Base-by-base conservation (phyloP, 306 rosid species). In the Quercus engelmannii region DNA sequence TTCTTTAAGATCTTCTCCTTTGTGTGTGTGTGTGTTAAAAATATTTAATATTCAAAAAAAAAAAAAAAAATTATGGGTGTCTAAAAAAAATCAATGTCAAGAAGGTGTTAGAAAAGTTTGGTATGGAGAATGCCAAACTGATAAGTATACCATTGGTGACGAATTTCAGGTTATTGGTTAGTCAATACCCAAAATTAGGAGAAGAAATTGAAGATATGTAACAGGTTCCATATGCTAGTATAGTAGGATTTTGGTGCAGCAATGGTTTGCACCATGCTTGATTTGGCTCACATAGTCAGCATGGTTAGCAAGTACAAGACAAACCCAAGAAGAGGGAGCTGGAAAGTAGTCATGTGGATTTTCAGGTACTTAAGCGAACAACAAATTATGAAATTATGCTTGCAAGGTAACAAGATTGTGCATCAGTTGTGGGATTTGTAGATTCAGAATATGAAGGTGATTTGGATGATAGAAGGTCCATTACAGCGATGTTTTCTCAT, bases 1-100 rank as follows among this genome's bases (percentile, higher is more conserved):
- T 41, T 41, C 0, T 41, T 41, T 41, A 41, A 41, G 11, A 41
- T 0, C 0, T 8, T 8, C 11, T 41, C 1, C 1, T 0, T 0
- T 8, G 1, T 41, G 0, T 38, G 0, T 5, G 1, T 38, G 11
- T 41, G 12, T 8, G 11, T 41, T 41, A 8, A 8, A 41, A 41
- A 8, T 7, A 8, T 41, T 41, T 41, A 41, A 11, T 41, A 41
- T 41, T 41, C 46, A 41, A 38, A 1, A 38, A 38, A 6, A 6
- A 35, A 38, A 35, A 35, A 6, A 6, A 19, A 3, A 56, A 56
- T 57, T 3, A 57, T 2, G 14, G 28, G 26, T 20, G 5, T 57
- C 26, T 56, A 0, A 57, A 4, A 4, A 57, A n/a, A 57, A 57
- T 14, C 11, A 20, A 35, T 35, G 28, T 57, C 28, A 57, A 8